These are phyloP conservation scores for Micractinium sp. DNA, from an alignment of 139 green algal genomes.

Conservation along the genomic window DNA sequence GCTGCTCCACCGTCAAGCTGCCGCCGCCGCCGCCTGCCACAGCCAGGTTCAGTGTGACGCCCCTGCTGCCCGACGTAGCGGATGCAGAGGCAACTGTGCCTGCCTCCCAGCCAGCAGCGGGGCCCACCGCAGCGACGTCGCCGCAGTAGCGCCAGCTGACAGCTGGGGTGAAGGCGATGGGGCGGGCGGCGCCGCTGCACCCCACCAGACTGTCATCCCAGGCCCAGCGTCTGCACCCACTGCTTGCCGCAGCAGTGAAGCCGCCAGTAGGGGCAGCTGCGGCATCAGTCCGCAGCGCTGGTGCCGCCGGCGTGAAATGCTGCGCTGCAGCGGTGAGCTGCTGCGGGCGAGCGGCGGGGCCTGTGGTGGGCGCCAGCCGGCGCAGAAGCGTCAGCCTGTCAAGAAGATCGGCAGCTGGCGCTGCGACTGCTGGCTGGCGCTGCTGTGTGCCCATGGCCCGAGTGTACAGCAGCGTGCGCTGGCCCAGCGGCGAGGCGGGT, in stretches of 20 bases:
- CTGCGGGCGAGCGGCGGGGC: background rate
- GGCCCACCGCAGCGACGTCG: background rate
- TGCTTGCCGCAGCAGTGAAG: background rate
- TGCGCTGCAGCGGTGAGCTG: background rate
- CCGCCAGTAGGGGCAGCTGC: too few species aligned
- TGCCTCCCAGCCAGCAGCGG: background rate
- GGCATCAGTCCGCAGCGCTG: background rate
- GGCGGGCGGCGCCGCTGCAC: background rate
- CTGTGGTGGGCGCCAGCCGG: constrained; percentile 17
- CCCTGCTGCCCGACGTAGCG: background rate
- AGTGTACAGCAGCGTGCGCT: constrained; percentile 26
- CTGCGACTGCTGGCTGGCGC: background rate
- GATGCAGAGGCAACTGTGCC: background rate
- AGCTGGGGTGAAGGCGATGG: background rate
- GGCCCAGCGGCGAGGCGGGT: background rate
- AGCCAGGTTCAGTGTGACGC: background rate
- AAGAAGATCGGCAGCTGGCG: background rate
- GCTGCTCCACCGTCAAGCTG: background rate
- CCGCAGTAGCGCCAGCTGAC: constrained; percentile 21
- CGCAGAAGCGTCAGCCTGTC: constrained; percentile 24
- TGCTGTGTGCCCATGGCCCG: background rate
- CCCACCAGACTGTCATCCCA: constrained; percentile 27
- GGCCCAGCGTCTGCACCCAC: background rate
- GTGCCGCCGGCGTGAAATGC: background rate
- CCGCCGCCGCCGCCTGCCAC: background rate